phyloP scores from a whole-genome alignment of 495 filamentous ascomycete species.

The Glutinoglossum americanum region DNA sequence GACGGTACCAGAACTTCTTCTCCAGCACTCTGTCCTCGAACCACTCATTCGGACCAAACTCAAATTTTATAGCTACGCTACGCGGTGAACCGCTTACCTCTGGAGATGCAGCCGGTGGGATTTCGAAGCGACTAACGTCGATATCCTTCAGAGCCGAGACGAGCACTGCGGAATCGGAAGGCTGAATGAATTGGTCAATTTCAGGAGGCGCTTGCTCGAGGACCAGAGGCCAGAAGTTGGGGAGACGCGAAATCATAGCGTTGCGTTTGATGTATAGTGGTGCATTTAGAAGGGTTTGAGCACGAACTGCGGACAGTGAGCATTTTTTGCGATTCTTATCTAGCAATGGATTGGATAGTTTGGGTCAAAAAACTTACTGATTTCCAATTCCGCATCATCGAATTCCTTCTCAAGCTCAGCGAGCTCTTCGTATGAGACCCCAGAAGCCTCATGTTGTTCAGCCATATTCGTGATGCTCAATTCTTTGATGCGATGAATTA shows the following conservation, averaged over 20 bases:
- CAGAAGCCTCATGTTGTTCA: not conserved
- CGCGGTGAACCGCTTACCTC: slow-evolving; percentile 36
- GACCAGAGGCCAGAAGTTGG: slow-evolving; percentile 75
- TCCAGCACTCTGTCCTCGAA: slow-evolving; percentile 54
- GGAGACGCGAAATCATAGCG: slow-evolving; percentile 42
- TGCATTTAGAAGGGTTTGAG: slow-evolving; percentile 20
- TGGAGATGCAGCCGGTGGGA: slow-evolving; percentile 19
- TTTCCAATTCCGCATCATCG: slow-evolving; percentile 44
- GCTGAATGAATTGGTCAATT: slow-evolving; percentile 66
- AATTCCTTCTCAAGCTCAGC: slow-evolving; percentile 46
- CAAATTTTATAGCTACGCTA: slow-evolving; percentile 36
- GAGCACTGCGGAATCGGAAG: slow-evolving; percentile 48
- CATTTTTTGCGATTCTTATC: not conserved
- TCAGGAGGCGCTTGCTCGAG: slow-evolving; percentile 64
- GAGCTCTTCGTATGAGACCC: slow-evolving; percentile 32
- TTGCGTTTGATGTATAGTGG: slow-evolving; percentile 53
- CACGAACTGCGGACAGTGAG: slow-evolving; percentile 24
- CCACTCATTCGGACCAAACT: slow-evolving; percentile 46
- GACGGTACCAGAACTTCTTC: slow-evolving; percentile 77
- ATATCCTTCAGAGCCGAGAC: slow-evolving; percentile 36
- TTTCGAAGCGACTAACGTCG: slow-evolving; percentile 55
- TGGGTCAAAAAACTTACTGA: slow-evolving; percentile 24
- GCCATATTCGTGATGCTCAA: not conserved
- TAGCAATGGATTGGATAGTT: not conserved
- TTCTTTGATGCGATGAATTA: not conserved